Evolutionary conservation across 2,329 filamentous ascomycete genomes (phyloP), one percentile per base, ranked within the genome.

Genomic region (Pleurostoma richardsiae): DNA sequence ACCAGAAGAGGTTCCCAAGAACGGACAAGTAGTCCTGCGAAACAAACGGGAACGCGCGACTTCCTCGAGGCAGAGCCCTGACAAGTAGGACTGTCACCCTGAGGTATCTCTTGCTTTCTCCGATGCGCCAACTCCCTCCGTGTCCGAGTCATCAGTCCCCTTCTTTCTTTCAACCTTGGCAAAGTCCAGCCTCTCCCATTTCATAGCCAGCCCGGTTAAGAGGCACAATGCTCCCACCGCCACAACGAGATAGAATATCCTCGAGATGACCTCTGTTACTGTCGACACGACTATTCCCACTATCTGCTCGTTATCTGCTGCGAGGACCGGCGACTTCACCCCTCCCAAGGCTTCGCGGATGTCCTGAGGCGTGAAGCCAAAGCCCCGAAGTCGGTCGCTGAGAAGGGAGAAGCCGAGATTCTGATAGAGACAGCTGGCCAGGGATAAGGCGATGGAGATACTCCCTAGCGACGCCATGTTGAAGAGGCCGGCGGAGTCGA

Each of bases 391-490:
- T 4, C 55, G 52, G 1, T 46, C 40, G 8, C 48, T 43, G 6
- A 64, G 50, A 10, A 56, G 43, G 28, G 44, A 44, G 30, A 56
- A 59, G 6, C 63, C 63, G 2, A 63, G 30, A 26, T 65, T 66
- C 44, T 64, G 57, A 48, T 60, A 66, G 2, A 66, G 45, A 39
- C 52, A 52, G 2, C 62, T 61, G 1, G 62, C 58, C 11, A 64
- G 41, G 2, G 58, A 52, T 0, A 66, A 51, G 0, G 58, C 49
- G 27, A 60, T 27, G 4, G 61, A 55, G 6, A 59, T 54, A n/a
- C 57, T 47, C 4, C 55, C 60, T 42, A 67, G 55, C 54, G 65
- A 61, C 29, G 56, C 56, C 52, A 67, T 58, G 51, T 61, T 65
- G 48, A 62, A 61, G n/a, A 67, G 47, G 1, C 60, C 58, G 8